Conservation (phyloP, 768 basidiomycete genomes). For the Boletus rex-veris region DNA sequence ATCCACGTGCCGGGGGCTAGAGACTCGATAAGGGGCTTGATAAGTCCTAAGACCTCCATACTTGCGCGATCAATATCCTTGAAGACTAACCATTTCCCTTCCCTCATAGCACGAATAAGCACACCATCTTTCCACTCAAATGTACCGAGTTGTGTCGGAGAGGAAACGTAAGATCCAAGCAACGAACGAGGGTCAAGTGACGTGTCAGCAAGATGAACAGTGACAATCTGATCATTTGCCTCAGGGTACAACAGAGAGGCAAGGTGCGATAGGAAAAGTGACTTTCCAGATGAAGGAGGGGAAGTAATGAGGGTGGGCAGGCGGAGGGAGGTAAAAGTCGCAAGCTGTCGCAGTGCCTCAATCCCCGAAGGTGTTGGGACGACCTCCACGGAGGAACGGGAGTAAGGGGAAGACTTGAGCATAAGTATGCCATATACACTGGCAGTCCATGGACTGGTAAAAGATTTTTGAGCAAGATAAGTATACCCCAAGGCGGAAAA, state of each 20-base stretch:
- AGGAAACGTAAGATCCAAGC: slow-evolving; percentile 90
- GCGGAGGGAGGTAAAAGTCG: slow-evolving; percentile 60
- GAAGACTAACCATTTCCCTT: slow-evolving; percentile 90
- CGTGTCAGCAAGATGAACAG: slow-evolving; percentile 90
- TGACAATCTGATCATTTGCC: slow-evolving; percentile 65
- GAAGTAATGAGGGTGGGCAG: slow-evolving; percentile 83
- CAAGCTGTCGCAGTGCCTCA: slow-evolving; percentile 57
- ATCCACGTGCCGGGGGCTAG: slow-evolving; percentile 67
- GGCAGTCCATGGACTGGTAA: slow-evolving; percentile 48
- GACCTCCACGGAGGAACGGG: slow-evolving; percentile 35
- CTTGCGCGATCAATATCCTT: slow-evolving; percentile 91
- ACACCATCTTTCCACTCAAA: slow-evolving; percentile 98
- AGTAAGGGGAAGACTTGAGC: slow-evolving; percentile 43
- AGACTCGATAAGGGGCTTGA: slow-evolving; percentile 82
- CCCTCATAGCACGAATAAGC: slow-evolving; percentile 81
- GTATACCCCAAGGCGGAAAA: neutral
- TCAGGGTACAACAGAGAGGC: slow-evolving; percentile 61
- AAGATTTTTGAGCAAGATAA: slow-evolving; percentile 11
- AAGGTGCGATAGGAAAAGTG: slow-evolving; percentile 73
- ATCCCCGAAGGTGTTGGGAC: slow-evolving; percentile 64
- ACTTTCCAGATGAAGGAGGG: slow-evolving; percentile 85
- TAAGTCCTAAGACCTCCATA: slow-evolving; percentile 81
- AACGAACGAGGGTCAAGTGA: slow-evolving; percentile 92
- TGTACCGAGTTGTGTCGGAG: slow-evolving; percentile 72
- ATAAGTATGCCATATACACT: slow-evolving; percentile 68